Evolutionary conservation across 2,329 filamentous ascomycete species (phyloP), one percentile per base, ranked within the genome.

Genomic region (Sporothrix globosa): DNA sequence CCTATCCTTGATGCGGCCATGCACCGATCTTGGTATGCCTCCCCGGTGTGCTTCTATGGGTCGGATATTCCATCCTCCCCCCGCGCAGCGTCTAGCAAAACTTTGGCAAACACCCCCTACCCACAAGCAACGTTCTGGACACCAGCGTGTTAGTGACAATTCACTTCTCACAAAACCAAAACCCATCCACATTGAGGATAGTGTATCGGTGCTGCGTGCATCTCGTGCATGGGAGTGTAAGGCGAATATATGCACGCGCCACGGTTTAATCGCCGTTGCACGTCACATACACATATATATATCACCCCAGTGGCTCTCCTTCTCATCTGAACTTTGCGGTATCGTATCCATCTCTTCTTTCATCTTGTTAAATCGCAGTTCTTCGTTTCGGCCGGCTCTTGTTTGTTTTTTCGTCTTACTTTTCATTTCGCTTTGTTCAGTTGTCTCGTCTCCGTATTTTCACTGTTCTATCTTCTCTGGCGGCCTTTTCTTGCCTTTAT

Each of bases 81-180:
- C 14, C 30, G 41, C 13, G 10, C 19, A 14, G 41, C 48, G 44
- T 50, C 44, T 19, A 50, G 2, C 21, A 50, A 65, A 52, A 30
- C 14, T 21, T 19, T 48, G n/a, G 44, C 27, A 50, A 65, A 50
- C 41, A 65, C 44, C 60, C 56, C 60, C 60, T 50, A 48, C 46
- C 48, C 63, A 67, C 44, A 27, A 39, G 21, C n/a, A 48, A n/a
- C 11, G 58, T 41, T 58, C 24, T 68, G 27, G 24, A n/a, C 19
- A 24, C 39, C 41, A 24, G 21, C 53, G 41, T 50, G 53, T 50
- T 50, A 9, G 41, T 68, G 67, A 68, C 67, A 60, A 17, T 53
- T 68, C 67, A 68, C 50, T 48, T 68, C 19, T 60, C 53, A 68
- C 67, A 68, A 68, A 60, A 10, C 21, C 17, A 27, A n/a, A 46